A percentile compares a stretch with the other conserved stretches of the same genome.
Conservation (phyloP, 169 alveolate genomes). For the Amoebophrya sp. region DNA sequence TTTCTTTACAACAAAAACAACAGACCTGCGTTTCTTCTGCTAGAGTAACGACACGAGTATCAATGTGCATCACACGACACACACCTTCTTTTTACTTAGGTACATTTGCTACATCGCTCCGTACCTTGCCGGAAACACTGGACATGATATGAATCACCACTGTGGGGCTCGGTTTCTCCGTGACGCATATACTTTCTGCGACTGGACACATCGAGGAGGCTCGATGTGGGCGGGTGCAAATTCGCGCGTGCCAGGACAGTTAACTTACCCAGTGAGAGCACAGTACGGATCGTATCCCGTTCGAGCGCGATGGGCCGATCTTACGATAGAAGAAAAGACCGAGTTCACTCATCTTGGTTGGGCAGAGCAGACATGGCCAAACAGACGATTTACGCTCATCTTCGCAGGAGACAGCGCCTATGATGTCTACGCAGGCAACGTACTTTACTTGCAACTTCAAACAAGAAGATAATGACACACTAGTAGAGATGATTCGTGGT, state of each 20-base stretch:
- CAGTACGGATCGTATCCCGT: not conserved
- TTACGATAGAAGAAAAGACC: not conserved
- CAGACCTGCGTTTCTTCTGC: no score
- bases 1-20: no score
- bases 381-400: not conserved
- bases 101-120: slow-evolving; percentile 18
- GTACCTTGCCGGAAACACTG: not conserved
- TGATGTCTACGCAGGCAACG: no score
- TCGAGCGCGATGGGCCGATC: not conserved
- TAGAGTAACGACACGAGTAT: no score
- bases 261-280: not conserved
- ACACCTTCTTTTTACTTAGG: no score
- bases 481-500: no score
- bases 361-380: not conserved
- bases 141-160: not conserved
- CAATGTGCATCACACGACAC: no score
- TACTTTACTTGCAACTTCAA: no score
- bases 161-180: not conserved
- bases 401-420: no score
- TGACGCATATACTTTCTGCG: not conserved
- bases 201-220: not conserved
- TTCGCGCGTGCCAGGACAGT: not conserved
- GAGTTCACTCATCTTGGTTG: not conserved
- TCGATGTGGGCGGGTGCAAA: not conserved
- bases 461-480: no score